Conservation (phyloP, 2,329 filamentous ascomycete genomes). For the Sporothrix mexicana region DNA sequence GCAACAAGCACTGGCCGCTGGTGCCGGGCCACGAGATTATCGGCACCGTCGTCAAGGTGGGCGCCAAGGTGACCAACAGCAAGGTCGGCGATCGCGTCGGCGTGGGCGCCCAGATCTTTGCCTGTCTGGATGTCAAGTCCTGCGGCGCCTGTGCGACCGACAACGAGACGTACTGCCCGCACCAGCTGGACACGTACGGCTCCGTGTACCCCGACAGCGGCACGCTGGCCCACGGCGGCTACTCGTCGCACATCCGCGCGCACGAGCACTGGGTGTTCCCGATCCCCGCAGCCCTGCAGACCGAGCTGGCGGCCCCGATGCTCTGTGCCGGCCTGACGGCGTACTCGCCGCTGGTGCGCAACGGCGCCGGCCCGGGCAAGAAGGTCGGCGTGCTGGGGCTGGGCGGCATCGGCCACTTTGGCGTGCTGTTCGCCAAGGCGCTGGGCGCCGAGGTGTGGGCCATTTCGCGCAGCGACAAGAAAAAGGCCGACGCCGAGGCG, state of each 20-base stretch:
- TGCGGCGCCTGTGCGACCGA: constrained; percentile 69
- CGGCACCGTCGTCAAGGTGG: constrained; percentile 70
- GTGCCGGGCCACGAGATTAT: constrained; percentile 76
- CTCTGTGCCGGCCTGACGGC: constrained; percentile 84
- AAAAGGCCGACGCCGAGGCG: constrained; percentile 63
- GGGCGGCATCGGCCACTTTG: constrained; percentile 75
- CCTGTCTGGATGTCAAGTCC: constrained; percentile 57
- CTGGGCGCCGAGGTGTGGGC: constrained; percentile 67
- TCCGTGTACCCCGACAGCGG: constrained; percentile 57
- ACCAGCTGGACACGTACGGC: constrained; percentile 67
- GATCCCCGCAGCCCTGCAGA: constrained; percentile 74
- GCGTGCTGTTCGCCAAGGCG: constrained; percentile 71
- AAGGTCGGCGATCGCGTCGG: constrained; percentile 69
- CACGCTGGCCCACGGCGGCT: constrained; percentile 64
- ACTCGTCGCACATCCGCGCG: constrained; percentile 47
- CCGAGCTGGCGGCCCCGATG: constrained; percentile 73
- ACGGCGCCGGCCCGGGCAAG: constrained; percentile 77
- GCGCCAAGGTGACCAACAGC: constrained; percentile 64
- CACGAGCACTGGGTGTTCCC: constrained; percentile 79
- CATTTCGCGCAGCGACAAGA: constrained; percentile 64
- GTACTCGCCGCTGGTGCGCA: constrained; percentile 77
- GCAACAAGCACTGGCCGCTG: constrained; percentile 64
- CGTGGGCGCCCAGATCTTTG: constrained; percentile 69
- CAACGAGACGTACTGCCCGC: constrained; percentile 70
- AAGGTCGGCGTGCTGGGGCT: constrained; percentile 78